Evolutionary conservation across 768 basidiomycete genomes (phyloP).

Genomic region (Rhodotorula toruloides): DNA sequence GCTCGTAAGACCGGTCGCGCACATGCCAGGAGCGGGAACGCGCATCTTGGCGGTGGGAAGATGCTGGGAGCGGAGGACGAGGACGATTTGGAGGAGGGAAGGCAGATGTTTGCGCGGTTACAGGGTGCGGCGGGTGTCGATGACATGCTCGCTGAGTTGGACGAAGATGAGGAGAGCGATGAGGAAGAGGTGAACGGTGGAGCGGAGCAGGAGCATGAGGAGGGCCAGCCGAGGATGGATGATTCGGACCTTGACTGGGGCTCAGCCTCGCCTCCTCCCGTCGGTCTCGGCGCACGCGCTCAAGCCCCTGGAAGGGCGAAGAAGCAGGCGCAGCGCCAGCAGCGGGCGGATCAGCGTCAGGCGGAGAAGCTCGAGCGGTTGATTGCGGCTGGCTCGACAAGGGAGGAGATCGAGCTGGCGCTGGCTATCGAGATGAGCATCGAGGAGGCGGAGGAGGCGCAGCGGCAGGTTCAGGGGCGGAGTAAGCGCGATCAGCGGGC

Average conservation of each 20-base stretch:
- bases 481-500: not conserved
- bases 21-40: constrained; percentile 30
- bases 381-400: not conserved
- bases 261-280: not conserved
- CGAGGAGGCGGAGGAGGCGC: constrained; percentile 4
- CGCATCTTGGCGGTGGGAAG: not conserved
- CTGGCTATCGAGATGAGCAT: constrained; percentile 21
- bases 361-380: constrained; percentile 33
- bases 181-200: not conserved
- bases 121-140: constrained; percentile 6
- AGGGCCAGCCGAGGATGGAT: constrained; percentile 20
- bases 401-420: constrained; percentile 28
- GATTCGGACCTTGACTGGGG: constrained; percentile 39
- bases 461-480: not conserved
- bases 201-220: too few relatives aligned
- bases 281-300: not conserved
- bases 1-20: constrained; percentile 27
- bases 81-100: constrained; percentile 6
- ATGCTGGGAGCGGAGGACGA: constrained; percentile 16
- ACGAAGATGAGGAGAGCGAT: not conserved
- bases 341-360: constrained; percentile 25
- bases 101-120: constrained; percentile 16
- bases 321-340: constrained; percentile 2
- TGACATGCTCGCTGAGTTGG: constrained; percentile 16
- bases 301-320: not conserved